phyloP scores from a whole-genome alignment of 192 early-diverging fungal genomes.

The Coemansia sp. region DNA sequence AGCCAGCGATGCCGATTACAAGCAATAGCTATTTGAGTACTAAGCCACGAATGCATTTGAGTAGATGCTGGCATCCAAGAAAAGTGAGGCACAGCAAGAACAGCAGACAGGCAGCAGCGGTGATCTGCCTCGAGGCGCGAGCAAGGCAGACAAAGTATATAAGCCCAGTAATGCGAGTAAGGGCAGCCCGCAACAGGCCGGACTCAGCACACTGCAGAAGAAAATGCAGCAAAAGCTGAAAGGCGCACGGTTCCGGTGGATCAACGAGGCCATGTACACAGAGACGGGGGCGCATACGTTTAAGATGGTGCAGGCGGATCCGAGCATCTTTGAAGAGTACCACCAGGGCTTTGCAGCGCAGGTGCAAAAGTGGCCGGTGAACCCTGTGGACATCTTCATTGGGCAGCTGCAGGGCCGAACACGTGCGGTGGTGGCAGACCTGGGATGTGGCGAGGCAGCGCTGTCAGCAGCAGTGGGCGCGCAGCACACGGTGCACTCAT shows the following conservation, averaged over 20 bases:
- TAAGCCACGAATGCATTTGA: background rate
- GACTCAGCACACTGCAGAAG: constrained; percentile 41
- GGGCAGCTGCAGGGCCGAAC: constrained; percentile 54
- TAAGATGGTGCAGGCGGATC: constrained; percentile 75
- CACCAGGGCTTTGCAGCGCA: constrained; percentile 92
- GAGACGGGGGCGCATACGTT: constrained; percentile 72
- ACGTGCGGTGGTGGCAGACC: constrained; percentile 71
- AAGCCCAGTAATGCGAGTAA: background rate
- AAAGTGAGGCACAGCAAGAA: background rate
- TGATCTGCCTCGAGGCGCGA: background rate
- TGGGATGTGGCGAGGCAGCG: constrained; percentile 96
- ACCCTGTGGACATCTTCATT: constrained; percentile 89
- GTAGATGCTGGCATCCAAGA: constrained; percentile 9
- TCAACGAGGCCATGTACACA: constrained; percentile 97
- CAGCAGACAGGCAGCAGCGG: background rate
- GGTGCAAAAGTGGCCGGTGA: constrained; percentile 88
- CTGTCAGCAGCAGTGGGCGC: constrained; percentile 69
- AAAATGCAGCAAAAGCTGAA: constrained; percentile 76
- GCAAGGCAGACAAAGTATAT: background rate
- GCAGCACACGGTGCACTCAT: constrained; percentile 73
- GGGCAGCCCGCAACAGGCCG: background rate
- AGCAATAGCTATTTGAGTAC: background rate
- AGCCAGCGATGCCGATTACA: background rate
- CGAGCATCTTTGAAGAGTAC: constrained; percentile 92
- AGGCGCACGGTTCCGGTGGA: constrained; percentile 79